Evolutionary conservation across 108 stramenopile genomes (phyloP), one percentile per base, ranked within the genome.

Genomic region (Cyclostephanos invisitatus): DNA sequence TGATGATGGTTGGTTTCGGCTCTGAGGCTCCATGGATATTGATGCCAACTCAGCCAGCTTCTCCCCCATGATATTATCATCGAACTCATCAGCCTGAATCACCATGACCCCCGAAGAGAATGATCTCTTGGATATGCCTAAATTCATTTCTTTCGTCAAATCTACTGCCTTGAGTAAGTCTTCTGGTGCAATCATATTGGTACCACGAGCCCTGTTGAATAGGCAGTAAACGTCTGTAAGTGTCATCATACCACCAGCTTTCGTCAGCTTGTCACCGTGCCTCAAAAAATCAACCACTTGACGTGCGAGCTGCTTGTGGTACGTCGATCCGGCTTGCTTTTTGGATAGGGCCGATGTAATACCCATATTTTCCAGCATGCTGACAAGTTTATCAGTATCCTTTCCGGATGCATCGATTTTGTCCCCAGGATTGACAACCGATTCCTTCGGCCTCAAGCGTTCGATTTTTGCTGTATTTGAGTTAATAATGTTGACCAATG

Each of bases 191-290:
- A 98, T 87, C 68, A 98, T 84, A 63, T 97, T 94, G 9, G 98
- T 92, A 1, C 96, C 99, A 5, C 99, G 84, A 15, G 99, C 98
- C 28, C 97, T 86, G 86, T 99, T 99, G 64, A 89, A 90, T 29
- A 96, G 63, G 50, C 90, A 94, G 67, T 90, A 92, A 12, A 90
- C 89, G 78, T 96, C 91, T 20, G 94, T 93, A 25, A 93, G 66
- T 5, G 89, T 88, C 82, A 93, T 85, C 72, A 93, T 83, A 10
- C 90, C 91, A 12, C 86, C 83, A 21, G 69, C 80, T 32, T 62
- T 72, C 0, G 75, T 77, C 14, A 92, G 71, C 49, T 68, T 84
- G 29, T 77, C 70, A 8, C 87, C 77, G 55, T 80, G 81, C 18
- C 69, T 64, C 50, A 98, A 72, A 82, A 98, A 96, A 55, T 97